phyloP scores from a whole-genome alignment of 2,329 filamentous ascomycete species.

The Purpureocillium lavendulum region DNA sequence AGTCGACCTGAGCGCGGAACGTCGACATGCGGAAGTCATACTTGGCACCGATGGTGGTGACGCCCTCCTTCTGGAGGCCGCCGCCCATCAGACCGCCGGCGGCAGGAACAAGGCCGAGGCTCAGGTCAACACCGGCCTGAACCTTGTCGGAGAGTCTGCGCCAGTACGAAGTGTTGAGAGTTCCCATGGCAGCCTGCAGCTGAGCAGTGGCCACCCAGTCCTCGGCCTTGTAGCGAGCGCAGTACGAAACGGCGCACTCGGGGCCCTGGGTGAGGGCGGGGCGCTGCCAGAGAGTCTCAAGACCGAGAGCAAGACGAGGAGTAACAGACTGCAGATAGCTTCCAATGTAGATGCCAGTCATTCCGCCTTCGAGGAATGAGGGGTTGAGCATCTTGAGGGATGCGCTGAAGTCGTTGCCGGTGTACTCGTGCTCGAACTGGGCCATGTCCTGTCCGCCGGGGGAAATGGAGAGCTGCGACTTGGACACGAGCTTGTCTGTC shows the following conservation, averaged over 20 bases:
- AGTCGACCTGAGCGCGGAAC: conserved; percentile 93
- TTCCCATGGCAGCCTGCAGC: conserved; percentile 73
- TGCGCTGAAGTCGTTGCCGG: conserved; percentile 84
- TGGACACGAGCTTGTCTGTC: conserved; percentile 71
- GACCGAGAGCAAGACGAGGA: conserved; percentile 73
- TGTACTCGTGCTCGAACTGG: conserved; percentile 93
- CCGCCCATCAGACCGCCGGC: conserved; percentile 66
- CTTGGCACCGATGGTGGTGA: conserved; percentile 88
- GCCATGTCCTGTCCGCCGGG: conserved; percentile 78
- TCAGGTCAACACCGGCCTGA: conserved; percentile 92
- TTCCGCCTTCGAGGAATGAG: conserved; percentile 81
- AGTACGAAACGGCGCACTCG: conserved; percentile 87
- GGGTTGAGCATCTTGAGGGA: conserved; percentile 93
- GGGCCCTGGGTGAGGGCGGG: conserved; percentile 74
- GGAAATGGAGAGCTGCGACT: conserved; percentile 79
- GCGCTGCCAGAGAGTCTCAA: conserved; percentile 93
- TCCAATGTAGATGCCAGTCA: conserved; percentile 92
- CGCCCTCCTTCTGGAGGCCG: conserved; percentile 72
- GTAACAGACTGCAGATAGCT: conserved; percentile 94
- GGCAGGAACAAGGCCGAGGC: conserved; percentile 67
- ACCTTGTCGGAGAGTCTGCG: conserved; percentile 86
- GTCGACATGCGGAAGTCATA: conserved; percentile 96
- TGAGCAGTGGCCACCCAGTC: conserved; percentile 94
- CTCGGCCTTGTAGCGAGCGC: conserved; percentile 78
- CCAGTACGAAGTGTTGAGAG: conserved; percentile 90